Base-by-base conservation (phyloP, 2,329 filamentous ascomycete species). In the Ilyonectria robusta region DNA sequence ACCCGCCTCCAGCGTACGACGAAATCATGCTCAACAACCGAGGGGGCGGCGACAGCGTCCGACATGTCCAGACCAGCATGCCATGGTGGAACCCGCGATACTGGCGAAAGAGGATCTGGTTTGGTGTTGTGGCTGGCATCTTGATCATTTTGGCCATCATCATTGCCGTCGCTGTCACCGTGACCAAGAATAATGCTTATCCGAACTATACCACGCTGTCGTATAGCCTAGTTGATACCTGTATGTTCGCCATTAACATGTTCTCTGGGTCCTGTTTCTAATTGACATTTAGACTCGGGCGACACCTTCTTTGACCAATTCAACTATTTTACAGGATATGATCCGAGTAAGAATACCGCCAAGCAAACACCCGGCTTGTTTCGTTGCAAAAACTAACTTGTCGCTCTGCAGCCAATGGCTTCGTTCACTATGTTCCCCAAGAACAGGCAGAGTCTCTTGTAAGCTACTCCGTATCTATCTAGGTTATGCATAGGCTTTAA, bases 31-130 rank as follows among this genome's bases (percentile, higher is more conserved):
- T 77, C 19, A 51, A 67, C 40, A 62, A 70, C 2, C 59, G 66
- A 31, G 69, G 70, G 3, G 56, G 65, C 26, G 65, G 69, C 29
- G 65, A 72, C 53, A 67, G 67, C 63, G 26, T 74, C 21, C 72
- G 69, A 4, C 72, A 63, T 23, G 73, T 71, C 17, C 70, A 73
- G 17, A 66, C 78, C 6, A 72, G 68, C 31, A 77, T 75, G 66
- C 78, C 80, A 8, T 80, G 77, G 77, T 88, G 84, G 77, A 82
- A 89, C 67, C 84, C 85, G 0, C 81, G 81, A 56, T 81, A 81
- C 53, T 91, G 89, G 89, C 79, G 84, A 46, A 84, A 85, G 74
- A 84, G 83, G 65, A 82, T 80, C 11, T 90, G 86, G 85, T 73
- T 86, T 6, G 82, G 70, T 4, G 75, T 80, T 1, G 69, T 81